Percentiles rank a stretch among this genome's conserved stretches.
Conservation (phyloP, 2,329 filamentous ascomycete genomes). For the Trichoderma endophyticum region DNA sequence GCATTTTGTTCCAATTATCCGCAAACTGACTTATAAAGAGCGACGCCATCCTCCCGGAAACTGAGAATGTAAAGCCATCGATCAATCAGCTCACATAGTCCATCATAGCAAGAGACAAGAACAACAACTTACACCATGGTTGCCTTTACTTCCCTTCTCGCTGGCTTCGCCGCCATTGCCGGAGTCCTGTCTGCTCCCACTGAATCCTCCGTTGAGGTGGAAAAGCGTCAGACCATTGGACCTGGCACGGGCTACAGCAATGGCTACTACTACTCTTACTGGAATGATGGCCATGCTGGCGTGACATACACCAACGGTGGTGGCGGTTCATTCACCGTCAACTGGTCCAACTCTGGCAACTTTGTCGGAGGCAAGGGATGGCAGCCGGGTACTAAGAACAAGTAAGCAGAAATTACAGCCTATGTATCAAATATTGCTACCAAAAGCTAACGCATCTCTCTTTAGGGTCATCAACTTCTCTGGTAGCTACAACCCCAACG, state of each 20-base stretch:
- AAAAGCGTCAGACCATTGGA: conserved; percentile 1
- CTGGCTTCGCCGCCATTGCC: background rate
- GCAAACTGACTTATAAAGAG: background rate
- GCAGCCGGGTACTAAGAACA: conserved; percentile 7
- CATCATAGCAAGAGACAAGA: background rate
- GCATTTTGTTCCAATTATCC: background rate
- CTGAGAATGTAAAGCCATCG: background rate
- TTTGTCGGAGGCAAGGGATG: conserved; percentile 16
- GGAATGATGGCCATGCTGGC: conserved; percentile 1
- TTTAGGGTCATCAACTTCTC: conserved; percentile 9
- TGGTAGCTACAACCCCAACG: conserved; percentile 8
- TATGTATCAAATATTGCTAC: background rate
- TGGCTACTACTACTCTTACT: conserved; percentile 13
- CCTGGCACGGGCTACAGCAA: conserved; percentile 9
- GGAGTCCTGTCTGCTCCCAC: conserved; percentile 10
- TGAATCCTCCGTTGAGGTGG: background rate
- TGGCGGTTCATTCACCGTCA: conserved; percentile 7
- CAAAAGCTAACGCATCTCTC: background rate
- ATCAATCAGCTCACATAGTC: background rate
- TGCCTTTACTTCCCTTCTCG: conserved; percentile 6
- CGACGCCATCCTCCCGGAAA: background rate
- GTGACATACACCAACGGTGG: conserved; percentile 12
- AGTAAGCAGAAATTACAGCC: background rate
- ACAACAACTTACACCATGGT: background rate
- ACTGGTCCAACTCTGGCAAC: conserved; percentile 12